These are phyloP conservation scores for Melampsora americana DNA, from an alignment of 1,284 basidiomycete species.

Conservation along the genomic window DNA sequence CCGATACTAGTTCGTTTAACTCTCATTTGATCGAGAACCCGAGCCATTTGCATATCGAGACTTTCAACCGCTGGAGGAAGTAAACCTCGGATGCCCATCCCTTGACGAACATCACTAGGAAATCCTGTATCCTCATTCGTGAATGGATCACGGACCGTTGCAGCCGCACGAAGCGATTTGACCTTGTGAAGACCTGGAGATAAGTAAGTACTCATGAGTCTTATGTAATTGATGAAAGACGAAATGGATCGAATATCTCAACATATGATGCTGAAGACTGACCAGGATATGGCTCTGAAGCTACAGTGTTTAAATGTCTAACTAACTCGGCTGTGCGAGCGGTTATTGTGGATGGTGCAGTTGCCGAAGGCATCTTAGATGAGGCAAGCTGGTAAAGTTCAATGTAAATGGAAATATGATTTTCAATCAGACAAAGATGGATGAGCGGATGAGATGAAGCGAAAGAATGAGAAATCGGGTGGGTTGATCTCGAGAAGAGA, in stretches of 20 bases:
- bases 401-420: no score
- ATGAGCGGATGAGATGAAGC: no score
- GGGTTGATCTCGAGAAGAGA: no score
- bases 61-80: slow-evolving; percentile 38
- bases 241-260: background rate
- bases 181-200: slow-evolving; percentile 32
- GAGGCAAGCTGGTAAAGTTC: background rate
- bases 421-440: no score
- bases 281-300: slow-evolving; percentile 39
- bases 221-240: background rate
- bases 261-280: background rate
- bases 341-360: slow-evolving; percentile 40
- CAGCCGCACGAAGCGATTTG: slow-evolving; percentile 36
- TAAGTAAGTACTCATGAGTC: background rate
- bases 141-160: slow-evolving; percentile 41
- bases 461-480: no score
- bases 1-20: slow-evolving; percentile 41
- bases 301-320: slow-evolving; percentile 29
- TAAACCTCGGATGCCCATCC: slow-evolving; percentile 40
- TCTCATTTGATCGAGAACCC: slow-evolving; percentile 44
- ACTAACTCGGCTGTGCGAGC: slow-evolving; percentile 42
- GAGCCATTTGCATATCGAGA: slow-evolving; percentile 42
- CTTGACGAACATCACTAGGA: slow-evolving; percentile 35
- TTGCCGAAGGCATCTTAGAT: slow-evolving; percentile 40
- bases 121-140: slow-evolving; percentile 44